Evolutionary conservation across 306 rosid species (phyloP), one percentile per base, ranked within the genome.

Genomic region (Medicago arabica): DNA sequence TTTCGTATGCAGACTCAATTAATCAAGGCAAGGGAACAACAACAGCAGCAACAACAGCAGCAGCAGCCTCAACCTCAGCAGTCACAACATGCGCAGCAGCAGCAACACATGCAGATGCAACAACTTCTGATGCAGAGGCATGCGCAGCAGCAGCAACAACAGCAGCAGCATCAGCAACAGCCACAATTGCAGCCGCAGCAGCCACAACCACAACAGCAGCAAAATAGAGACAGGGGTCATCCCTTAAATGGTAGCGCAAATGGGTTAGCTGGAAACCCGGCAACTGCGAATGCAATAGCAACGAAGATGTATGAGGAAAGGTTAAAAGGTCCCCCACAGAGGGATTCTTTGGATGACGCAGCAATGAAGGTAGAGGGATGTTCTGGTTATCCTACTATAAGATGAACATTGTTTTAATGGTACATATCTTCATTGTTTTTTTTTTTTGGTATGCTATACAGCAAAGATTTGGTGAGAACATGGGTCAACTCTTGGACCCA

Each of bases 231-330:
- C 74, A 96, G 98, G 71, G 78, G 87, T 51, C 97, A 90, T 82
- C 89, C 89, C 54, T 67, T 92, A 72, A 96, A 92, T 85, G 99
- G 97, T 40, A 68, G 77, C 36, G 73, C 98, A 65, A 96, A 96
- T 75, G 99, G 99, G 78, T 87, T 95, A 71, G 91, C 80, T 72
- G 97, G 93, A 80, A 92, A 87, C 75, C 81, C 97, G 2, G 98
- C 92, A 72, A 87, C 99, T 62, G 99, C 96, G 49, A 96, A 89
- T 90, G 96, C 96, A 10, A 49, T 92, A 71, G 99, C 99, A 23
- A 87, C 97, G 70, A 96, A 90, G 81, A 90, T 96, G 99, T 96
- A 96, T 0, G 99, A 96, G 87, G 99, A 96, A 54, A 85, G 90
- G 75, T 80, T 96, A 78, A 96, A 92, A 87, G 83, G 86, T 34